Evolutionary conservation across 2,329 filamentous ascomycete species (phyloP).

Genomic region (Coniochaeta hoffmannii): DNA sequence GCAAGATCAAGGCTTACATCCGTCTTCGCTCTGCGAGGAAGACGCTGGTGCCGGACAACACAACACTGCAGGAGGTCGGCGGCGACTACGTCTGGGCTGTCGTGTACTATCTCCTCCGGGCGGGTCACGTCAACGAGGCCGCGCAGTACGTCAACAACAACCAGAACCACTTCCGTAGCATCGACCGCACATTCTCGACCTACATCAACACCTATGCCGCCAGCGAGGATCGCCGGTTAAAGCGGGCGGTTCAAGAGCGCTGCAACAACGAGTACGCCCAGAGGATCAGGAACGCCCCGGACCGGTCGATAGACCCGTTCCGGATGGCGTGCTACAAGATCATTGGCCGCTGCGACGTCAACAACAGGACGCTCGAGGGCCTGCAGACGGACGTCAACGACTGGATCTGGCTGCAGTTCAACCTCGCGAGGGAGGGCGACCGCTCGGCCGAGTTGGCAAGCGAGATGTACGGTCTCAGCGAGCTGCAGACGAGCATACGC

Average conservation of each 20-base stretch:
- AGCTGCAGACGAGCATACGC: conserved; percentile 71
- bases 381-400: conserved; percentile 60
- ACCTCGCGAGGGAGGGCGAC: conserved; percentile 59
- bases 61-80: conserved; percentile 70
- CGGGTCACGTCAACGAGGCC: conserved; percentile 77
- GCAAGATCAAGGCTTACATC: conserved; percentile 89
- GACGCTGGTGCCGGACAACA: conserved; percentile 75
- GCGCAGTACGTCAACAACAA: conserved; percentile 78
- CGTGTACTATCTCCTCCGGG: conserved; percentile 83
- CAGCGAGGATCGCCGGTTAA: conserved; percentile 68
- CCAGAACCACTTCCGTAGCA: conserved; percentile 73
- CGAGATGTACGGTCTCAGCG: conserved; percentile 56
- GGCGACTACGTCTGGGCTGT: conserved; percentile 90
- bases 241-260: conserved; percentile 72
- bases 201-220: conserved; percentile 82
- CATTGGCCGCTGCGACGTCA: conserved; percentile 69
- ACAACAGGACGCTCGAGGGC: conserved; percentile 55
- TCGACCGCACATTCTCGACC: conserved; percentile 82
- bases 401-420: conserved; percentile 67
- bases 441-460: conserved; percentile 56
- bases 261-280: conserved; percentile 89
- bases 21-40: conserved; percentile 72
- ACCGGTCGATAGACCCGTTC: conserved; percentile 87
- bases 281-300: conserved; percentile 73
- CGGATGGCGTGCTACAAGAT: conserved; percentile 98